Base-by-base conservation (phyloP, 1,284 basidiomycete species). In the Tetrapyrgos nigripes region DNA sequence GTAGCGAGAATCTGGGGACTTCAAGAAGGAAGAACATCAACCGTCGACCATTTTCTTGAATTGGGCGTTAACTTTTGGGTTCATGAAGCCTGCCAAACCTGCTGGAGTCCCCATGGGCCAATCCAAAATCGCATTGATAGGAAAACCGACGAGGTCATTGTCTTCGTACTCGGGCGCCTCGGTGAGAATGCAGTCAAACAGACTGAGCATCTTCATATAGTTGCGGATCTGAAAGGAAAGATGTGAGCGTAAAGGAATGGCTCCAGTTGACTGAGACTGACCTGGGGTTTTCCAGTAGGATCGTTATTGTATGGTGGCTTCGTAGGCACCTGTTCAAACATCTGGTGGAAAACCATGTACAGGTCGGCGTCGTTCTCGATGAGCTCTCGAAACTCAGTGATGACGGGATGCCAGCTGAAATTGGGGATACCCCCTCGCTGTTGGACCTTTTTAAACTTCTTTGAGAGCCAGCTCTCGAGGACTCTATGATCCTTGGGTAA, bases 171-270 rank as follows among this genome's bases (percentile, higher is more conserved):
- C 62, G 1, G 80, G 79, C 1, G 80, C 77, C 29, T 74, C 73
- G 1, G 58, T 64, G 24, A 84, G 67, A 59, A 82, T 70, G 44
- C 72, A 67, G 58, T 85, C 75, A 64, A 85, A 74, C 2, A 79
- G 64, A n/a, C 61, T 62, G 9, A 84, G 72, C 66, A 85, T 73
- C 45, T 76, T 70, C 55, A 72, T 69, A 58, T 83, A 82, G 63
- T 82, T 75, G 3, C 69, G 70, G 26, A 83, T 70, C 72, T 81
- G 45, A 19, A 13, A 19, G 28, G 19, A 13, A 19, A 47, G 55
- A 21, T 10, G 60, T 58, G 49, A 61, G 59, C 28, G 26, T 23
- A 24, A 47, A 4, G 37, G 19, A 9, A 40, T 4, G 37, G 13
- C 6, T 40, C 8, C 8, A n/a, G 17, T 40, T n/a, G 37, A 33